Evolutionary conservation across 306 rosid species (phyloP), one percentile per base, ranked within the genome.

Genomic region (Benincasa hispida): DNA sequence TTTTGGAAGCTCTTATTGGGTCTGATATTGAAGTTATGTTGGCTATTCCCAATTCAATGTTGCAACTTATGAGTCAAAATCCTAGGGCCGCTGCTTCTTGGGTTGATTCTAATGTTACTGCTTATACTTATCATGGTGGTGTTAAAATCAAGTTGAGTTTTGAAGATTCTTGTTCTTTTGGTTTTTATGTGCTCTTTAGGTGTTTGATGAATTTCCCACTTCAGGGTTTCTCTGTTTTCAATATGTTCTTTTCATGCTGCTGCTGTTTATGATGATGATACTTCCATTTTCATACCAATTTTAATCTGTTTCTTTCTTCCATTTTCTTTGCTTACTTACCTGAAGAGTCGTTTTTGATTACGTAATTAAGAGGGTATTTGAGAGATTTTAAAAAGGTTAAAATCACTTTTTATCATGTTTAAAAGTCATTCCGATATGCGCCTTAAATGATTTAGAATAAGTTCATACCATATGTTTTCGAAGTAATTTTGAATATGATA

Each of bases 101-200:
- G 98, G 97, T 94, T 2, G 88, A 89, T 76, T 89, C 92, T 63
- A 91, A 91, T 85, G 96, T 94, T 74, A 87, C 97, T 56, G 55
- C 69, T 81, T 94, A 91, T 54, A 73, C 84, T 82, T 87, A 86
- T 85, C 35, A 74, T 81, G 98, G 98, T 80, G 97, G 97, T 74
- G 85, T 94, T 34, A 85, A 90, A 47, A 89, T 94, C 97, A 92
- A 89, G 98, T 94, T 91, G 77, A 90, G 92, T 85, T 5, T 62
- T 62, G 62, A 27, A 10, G 60, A 51, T 51, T 72, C 18, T 8
- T 35, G 4, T 19, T 34, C 1, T 60, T 39, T 2, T 18, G 7
- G 12, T n/a, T 28, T 53, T 32, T 50, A 21, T 18, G 21, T 48
- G 59, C 18, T 19, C 50, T n/a, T 53, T 1, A 32, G 25, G 27